Percentiles rank a stretch among this genome's conserved stretches.
Conservation (phyloP, 306 rosid genomes). For the Pachyrhizus erosus region DNA sequence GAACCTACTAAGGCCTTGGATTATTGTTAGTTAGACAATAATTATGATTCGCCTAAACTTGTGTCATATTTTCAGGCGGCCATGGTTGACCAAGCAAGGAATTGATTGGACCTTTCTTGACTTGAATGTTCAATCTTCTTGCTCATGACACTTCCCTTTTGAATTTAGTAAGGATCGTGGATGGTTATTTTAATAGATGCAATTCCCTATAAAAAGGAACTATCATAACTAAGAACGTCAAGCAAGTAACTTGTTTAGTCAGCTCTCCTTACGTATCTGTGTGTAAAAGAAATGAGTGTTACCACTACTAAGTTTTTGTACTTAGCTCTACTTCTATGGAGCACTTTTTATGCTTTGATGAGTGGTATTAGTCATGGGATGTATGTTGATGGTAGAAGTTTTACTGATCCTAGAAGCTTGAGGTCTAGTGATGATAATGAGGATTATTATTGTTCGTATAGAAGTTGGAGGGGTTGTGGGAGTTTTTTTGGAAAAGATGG, state of each 20-base stretch:
- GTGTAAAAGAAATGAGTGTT: slow-evolving; percentile 37
- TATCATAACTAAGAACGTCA: slow-evolving; percentile 11
- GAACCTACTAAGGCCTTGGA: slow-evolving; percentile 9
- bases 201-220: slow-evolving; percentile 42
- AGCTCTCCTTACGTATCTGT: not conserved
- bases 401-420: slow-evolving; percentile 46
- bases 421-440: slow-evolving; percentile 34
- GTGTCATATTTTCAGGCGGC: slow-evolving; percentile 48
- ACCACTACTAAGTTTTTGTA: slow-evolving; percentile 16
- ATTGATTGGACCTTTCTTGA: slow-evolving; percentile 34
- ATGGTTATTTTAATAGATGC: slow-evolving; percentile 13
- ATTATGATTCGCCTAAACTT: not conserved
- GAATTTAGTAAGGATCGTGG: slow-evolving; percentile 1
- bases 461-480: slow-evolving; percentile 62
- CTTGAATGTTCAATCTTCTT: not conserved
- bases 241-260: slow-evolving; percentile 25
- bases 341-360: slow-evolving; percentile 42
- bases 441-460: slow-evolving; percentile 40
- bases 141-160: slow-evolving; percentile 23
- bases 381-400: slow-evolving; percentile 34
- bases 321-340: slow-evolving; percentile 34
- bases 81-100: slow-evolving; percentile 47
- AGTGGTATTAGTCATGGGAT: slow-evolving; percentile 44
- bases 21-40: slow-evolving; percentile 15
- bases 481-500: slow-evolving; percentile 50